These are phyloP conservation scores for Claviceps humidiphila DNA, from an alignment of 2,329 filamentous ascomycete species.

Conservation along the genomic window DNA sequence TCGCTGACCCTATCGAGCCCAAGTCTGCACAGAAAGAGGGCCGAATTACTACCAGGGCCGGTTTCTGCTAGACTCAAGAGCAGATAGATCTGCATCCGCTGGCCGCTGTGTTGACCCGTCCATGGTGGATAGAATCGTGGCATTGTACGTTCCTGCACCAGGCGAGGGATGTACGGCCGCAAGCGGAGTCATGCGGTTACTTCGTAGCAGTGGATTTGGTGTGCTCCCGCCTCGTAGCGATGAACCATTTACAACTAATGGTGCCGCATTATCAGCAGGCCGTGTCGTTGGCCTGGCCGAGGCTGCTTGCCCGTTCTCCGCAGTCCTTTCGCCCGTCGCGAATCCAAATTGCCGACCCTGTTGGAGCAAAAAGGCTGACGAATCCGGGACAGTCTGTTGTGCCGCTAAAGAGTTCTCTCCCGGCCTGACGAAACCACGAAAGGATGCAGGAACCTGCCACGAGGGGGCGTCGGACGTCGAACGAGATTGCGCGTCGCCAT, in stretches of 20 bases:
- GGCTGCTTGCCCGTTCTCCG: background rate
- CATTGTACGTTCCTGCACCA: background rate
- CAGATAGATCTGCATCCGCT: background rate
- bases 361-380: background rate
- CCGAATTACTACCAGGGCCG: conserved; percentile 4
- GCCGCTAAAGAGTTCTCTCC: background rate
- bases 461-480: background rate
- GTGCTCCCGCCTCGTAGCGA: conserved; percentile 1
- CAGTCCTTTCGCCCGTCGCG: background rate
- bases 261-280: background rate
- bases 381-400: background rate
- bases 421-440: background rate
- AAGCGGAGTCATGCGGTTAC: background rate
- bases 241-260: conserved; percentile 3
- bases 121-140: background rate
- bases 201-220: background rate
- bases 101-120: background rate
- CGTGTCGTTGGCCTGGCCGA: background rate
- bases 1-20: background rate
- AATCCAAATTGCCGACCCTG: background rate
- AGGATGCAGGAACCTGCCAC: background rate
- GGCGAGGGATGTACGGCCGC: background rate
- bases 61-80: conserved; percentile 1
- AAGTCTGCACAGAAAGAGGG: background rate
- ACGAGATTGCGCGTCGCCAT: background rate